These are phyloP conservation scores for Cyclotella sp. DNA, from an alignment of 108 stramenopile species.

Conservation along the genomic window DNA sequence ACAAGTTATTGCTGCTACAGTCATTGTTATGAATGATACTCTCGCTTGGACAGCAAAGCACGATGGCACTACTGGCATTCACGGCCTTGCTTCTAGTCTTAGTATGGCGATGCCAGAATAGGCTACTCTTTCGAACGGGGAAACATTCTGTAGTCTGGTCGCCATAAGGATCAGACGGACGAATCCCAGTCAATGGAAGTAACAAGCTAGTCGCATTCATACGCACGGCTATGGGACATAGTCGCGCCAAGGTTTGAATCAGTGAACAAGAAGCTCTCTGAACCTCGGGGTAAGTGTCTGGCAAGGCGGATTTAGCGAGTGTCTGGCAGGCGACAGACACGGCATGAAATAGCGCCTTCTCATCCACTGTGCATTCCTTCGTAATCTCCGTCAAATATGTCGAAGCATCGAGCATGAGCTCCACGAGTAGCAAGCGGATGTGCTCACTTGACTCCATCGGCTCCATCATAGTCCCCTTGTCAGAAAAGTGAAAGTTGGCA, in stretches of 20 bases:
- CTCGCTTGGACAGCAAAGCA: slow-evolving; percentile 27
- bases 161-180: not conserved
- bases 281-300: slow-evolving; percentile 43
- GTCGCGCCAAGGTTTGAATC: slow-evolving; percentile 26
- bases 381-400: slow-evolving; percentile 14
- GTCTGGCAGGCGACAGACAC: slow-evolving; percentile 36
- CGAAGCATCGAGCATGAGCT: slow-evolving; percentile 37
- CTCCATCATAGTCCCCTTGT: slow-evolving; percentile 3
- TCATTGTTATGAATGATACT: not conserved
- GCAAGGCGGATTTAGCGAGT: slow-evolving; percentile 24
- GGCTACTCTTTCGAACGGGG: slow-evolving; percentile 22
- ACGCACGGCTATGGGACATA: slow-evolving; percentile 28
- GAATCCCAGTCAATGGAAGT: slow-evolving; percentile 28
- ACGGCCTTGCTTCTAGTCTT: slow-evolving; percentile 40
- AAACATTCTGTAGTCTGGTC: not conserved
- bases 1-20: not conserved
- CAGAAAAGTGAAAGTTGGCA: slow-evolving; percentile 1
- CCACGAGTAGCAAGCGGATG: slow-evolving; percentile 46
- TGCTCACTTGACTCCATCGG: slow-evolving; percentile 43
- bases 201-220: slow-evolving; percentile 30
- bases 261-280: slow-evolving; percentile 38
- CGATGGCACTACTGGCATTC: slow-evolving; percentile 38
- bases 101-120: slow-evolving; percentile 41
- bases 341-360: slow-evolving; percentile 22
- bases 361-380: not conserved